Conservation (phyloP, 345 rosid species). For the Odontarrhena argentea region DNA sequence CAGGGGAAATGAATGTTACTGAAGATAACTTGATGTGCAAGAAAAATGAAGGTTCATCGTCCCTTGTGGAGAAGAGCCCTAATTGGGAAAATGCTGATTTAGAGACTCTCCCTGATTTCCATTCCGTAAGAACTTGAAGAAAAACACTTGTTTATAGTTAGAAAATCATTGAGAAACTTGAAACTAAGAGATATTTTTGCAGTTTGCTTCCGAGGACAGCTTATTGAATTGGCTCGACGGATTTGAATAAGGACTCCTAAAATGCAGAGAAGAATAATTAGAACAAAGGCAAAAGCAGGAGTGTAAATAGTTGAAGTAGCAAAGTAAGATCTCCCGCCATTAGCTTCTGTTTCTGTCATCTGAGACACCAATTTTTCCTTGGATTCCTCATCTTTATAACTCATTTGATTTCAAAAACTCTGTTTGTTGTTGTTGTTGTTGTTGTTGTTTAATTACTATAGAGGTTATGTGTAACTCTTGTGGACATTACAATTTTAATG, state of each 20-base stretch:
- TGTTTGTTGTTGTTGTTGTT: not conserved
- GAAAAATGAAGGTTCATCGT: conserved; percentile 45
- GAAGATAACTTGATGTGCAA: conserved; percentile 49
- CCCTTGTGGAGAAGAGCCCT: conserved; percentile 24
- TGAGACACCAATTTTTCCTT: not conserved
- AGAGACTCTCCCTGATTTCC: conserved; percentile 69
- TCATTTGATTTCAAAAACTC: not conserved
- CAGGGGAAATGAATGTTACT: conserved; percentile 36
- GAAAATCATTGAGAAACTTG: not conserved
- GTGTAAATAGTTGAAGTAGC: not conserved
- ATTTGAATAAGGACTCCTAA: conserved; percentile 7
- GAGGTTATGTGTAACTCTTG: not conserved
- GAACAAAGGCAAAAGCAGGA: conserved; percentile 9
- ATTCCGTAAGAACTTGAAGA: conserved; percentile 50
- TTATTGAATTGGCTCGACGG: conserved; percentile 51
- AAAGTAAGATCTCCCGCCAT: not conserved
- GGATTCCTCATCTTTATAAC: not conserved
- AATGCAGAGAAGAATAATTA: not conserved
- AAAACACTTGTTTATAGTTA: not conserved
- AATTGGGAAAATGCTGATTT: conserved; percentile 51
- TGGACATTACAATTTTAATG: not conserved
- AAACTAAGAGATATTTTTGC: conserved; percentile 39
- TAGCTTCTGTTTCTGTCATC: not conserved
- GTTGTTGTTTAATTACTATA: too few relatives aligned
- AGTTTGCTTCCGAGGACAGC: conserved; percentile 70